Base-by-base conservation (phyloP, 306 rosid genomes). In the Alnus rubra region DNA sequence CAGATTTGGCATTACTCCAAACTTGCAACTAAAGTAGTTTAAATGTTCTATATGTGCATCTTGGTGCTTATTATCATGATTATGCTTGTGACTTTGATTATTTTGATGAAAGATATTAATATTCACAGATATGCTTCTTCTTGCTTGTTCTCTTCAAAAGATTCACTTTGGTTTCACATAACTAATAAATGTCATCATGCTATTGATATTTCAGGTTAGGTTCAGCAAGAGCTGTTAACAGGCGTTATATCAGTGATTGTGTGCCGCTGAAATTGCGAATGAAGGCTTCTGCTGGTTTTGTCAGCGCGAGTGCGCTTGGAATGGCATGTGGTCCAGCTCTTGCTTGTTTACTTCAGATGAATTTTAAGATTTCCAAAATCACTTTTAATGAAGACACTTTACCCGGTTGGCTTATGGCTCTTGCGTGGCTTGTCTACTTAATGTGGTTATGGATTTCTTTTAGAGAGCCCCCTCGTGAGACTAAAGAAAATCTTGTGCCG, bases 241-340 rank as follows among this genome's bases (percentile, higher is more conserved):
- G 90, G 76, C 86, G 90, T 65, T 87, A 87, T 50, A 87, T 87
- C 63, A 87, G 88, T 12, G 90, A 87, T 30, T 87, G 90, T 37
- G 90, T 87, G 45, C 90, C 90, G 2, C 73, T 50, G 4, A 87
- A 82, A 55, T 31, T 79, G 52, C 78, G 90, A 74, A 82, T 87
- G 90, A 84, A 84, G 48, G 90, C 90, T 45, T 87, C 90, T 16
- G 88, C 85, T 39, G 90, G 85, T 78, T 94, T 94, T 86, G 98
- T 94, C 9, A 92, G 97, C 78, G 96, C 98, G 48, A 88, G 96
- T 62, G 98, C 97, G 4, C 84, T 94, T 58, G 90, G 90, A 74
- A 87, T 87, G 84, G 90, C 90, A 4, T 84, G 83, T 74, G 90
- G 90, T 59, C 90, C 90, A 62, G 90, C 90, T 77, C 85, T 87